Conservation (phyloP, 2,329 filamentous ascomycete genomes). For the Orbilia quercus region DNA sequence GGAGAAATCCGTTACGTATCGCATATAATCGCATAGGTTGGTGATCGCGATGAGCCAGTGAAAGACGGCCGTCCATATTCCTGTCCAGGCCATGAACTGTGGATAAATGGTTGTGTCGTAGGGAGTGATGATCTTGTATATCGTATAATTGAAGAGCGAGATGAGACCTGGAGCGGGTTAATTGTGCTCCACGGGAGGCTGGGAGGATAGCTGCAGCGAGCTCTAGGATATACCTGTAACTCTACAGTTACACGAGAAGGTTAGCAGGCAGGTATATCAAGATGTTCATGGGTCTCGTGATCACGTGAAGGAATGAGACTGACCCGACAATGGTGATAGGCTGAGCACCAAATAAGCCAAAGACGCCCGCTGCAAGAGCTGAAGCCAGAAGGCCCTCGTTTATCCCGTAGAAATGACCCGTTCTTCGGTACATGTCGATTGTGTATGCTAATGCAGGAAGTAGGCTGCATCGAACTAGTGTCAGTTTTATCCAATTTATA, state of each 20-base stretch:
- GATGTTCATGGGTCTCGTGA: too few relatives aligned
- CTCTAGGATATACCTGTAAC: slow-evolving; percentile 37
- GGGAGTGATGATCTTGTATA: slow-evolving; percentile 69
- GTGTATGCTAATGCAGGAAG: slow-evolving; percentile 71
- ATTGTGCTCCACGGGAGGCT: slow-evolving; percentile 58
- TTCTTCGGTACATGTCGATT: slow-evolving; percentile 70
- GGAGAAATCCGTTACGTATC: slow-evolving; percentile 88
- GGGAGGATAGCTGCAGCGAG: background rate
- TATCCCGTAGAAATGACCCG: slow-evolving; percentile 69
- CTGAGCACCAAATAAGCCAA: slow-evolving; percentile 81
- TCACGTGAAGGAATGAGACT: slow-evolving; percentile 64
- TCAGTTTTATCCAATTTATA: background rate
- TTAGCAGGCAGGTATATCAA: too few relatives aligned
- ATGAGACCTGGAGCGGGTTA: slow-evolving; percentile 65
- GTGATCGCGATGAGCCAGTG: slow-evolving; percentile 73
- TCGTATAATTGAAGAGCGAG: slow-evolving; percentile 71
- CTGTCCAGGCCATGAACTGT: slow-evolving; percentile 84
- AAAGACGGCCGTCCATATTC: slow-evolving; percentile 70
- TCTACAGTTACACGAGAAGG: slow-evolving; percentile 57
- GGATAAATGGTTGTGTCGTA: slow-evolving; percentile 55
- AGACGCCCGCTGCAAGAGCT: slow-evolving; percentile 83
- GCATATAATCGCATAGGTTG: slow-evolving; percentile 88
- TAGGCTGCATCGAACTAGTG: slow-evolving; percentile 62
- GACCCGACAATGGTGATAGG: slow-evolving; percentile 91
- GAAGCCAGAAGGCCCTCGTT: slow-evolving; percentile 86